Evolutionary conservation across 108 stramenopile genomes (phyloP), one percentile per base, ranked within the genome.

Genomic region (Nitzschia palea): DNA sequence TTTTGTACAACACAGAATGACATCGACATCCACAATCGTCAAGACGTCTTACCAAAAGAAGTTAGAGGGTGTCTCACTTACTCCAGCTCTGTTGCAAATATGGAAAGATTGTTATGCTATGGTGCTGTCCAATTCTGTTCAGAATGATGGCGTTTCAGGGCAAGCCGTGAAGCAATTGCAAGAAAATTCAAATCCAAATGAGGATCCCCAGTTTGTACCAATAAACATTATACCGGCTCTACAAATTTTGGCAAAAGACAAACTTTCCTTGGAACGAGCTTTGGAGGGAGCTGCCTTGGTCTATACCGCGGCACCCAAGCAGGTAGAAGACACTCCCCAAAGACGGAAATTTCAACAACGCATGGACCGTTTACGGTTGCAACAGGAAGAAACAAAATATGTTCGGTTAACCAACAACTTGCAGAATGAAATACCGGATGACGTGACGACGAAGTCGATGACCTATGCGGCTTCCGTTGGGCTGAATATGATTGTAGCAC

Each of bases 401-500:
- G 33, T 18, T 3, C 62, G 63, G 35, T 37, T 88, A 9, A 89
- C 86, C 3, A 80, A 52, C 55, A 93, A 93, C 23, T 43, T 87
- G n/a, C 56, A 76, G 12, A 55, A 64, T 29, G 33, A 71, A 40
- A 43, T 59, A 15, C 61, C 65, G 53, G 91, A 93, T 62, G 84
- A 93, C 68, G 69, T 81, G 9, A 94, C 80, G 0, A 74, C 71
- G 1, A 87, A 86, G 51, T 81, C 83, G 63, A 90, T 94, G 89
- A 89, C 84, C 50, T 94, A 88, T 53, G 93, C 89, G 12, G 85
- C 89, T 1, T 82, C 85, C 17, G 80, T 94, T 6, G 93, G 89
- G 5, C 48, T 89, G 44, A 94, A 94, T 55, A 94, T 94, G 93
- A 89, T 94, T 60, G 77, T 94, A 12, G 89, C 89, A 28, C 93